These are phyloP conservation scores for Trametes cingulata DNA, from an alignment of 768 basidiomycete species.

Conservation along the genomic window DNA sequence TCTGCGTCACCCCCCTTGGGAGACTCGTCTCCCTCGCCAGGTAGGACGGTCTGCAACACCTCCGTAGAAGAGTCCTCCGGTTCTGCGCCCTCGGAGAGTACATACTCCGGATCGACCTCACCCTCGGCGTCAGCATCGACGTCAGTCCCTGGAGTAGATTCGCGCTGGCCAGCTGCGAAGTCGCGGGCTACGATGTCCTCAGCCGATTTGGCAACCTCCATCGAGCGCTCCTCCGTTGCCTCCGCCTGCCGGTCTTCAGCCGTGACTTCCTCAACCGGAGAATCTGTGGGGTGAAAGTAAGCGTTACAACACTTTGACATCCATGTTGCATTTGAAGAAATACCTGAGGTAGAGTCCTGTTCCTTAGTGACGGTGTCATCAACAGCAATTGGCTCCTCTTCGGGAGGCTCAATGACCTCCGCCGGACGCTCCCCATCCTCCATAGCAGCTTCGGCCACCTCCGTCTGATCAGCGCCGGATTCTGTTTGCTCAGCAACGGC, in stretches of 20 bases:
- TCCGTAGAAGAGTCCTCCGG: background rate
- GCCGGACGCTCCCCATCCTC: no score
- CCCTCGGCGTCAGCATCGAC: constrained; percentile 22
- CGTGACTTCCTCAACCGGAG: background rate
- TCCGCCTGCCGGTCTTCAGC: background rate
- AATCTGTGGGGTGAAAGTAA: no score
- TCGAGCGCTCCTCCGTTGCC: background rate
- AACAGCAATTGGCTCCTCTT: no score
- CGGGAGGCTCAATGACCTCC: no score
- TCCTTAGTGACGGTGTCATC: no score
- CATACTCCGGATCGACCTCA: constrained; percentile 24
- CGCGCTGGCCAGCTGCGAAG: background rate
- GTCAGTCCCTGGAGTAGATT: background rate
- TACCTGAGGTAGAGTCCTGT: no score
- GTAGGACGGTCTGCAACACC: background rate
- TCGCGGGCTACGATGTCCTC: background rate
- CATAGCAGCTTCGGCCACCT: background rate
- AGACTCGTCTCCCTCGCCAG: background rate
- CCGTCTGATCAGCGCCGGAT: background rate
- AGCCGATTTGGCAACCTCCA: background rate
- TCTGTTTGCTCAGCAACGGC: background rate
- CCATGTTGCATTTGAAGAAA: no score
- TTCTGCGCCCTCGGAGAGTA: background rate
- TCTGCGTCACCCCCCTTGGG: background rate
- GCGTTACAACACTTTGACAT: no score